Evolutionary conservation across 805 yeast species (phyloP), one percentile per base, ranked within the genome.

Genomic region (Candida michaelii): DNA sequence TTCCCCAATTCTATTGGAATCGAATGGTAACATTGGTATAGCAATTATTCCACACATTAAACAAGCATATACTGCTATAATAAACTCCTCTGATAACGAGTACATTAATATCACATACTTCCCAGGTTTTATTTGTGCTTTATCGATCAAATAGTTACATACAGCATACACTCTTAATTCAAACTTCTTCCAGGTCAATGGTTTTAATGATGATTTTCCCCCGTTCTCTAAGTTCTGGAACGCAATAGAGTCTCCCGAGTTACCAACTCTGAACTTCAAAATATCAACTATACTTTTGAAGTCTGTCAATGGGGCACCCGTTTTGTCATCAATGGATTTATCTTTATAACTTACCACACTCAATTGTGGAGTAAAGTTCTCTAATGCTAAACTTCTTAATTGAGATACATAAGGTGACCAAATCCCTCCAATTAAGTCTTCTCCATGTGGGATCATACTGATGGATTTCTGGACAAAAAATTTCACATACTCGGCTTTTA

Each of bases 11-110:
- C 89, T 66, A 32, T 73, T 74, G 10, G 80, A 69, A 46, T 84
- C 89, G 30, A 89, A 64, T 0, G 95, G 89, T 8, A 81, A 67
- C 58, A 89, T 61, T 0, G 95, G 93, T 12, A 91, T 73, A 0
- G 93, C 88, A 2, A 86, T 74, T 4, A 89, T 44, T 7, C 97
- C 96, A 40, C 89, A 77, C 43, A 83, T 64, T 59, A 91, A 77
- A 58, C 98, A 91, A 0, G 99, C 97, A 61, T 82, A 80, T 1
- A 89, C 71, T 2, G 95, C 88, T 21, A 88, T 79, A 4, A 84
- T 79, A 55, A 79, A 91, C 47, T 93, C 98, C 44, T 90, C 96
- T 1, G 89, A 80, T 35, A 91, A 76, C 0, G 95, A 84, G 58
- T 88, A 89, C 83, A 89, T 83, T 53, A 93, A 66, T 3, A 89